A percentile compares a stretch with the other conserved stretches of the same genome.
Conservation (phyloP, 2,329 filamentous ascomycete species). For the Hymenoscyphus salicellus region DNA sequence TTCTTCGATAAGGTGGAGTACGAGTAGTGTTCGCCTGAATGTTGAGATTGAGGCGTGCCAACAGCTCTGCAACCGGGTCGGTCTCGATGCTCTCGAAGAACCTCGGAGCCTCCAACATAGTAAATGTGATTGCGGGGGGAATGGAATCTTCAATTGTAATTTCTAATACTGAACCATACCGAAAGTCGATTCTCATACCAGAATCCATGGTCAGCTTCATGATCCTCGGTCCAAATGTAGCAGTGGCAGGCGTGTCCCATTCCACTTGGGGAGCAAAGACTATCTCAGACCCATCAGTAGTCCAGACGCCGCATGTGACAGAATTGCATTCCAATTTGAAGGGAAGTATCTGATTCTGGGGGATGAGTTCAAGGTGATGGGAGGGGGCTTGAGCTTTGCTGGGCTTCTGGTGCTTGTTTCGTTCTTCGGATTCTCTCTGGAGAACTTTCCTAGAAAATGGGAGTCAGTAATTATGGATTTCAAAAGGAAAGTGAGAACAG, state of each 20-base stretch:
- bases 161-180: conserved; percentile 35
- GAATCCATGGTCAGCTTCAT: conserved; percentile 41
- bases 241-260: conserved; percentile 41
- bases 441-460: conserved; percentile 15
- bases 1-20: neutral
- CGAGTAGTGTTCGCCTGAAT: conserved; percentile 5
- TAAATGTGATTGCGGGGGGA: conserved; percentile 45
- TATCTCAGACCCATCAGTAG: conserved; percentile 38
- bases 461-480: no score
- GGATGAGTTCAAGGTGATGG: neutral
- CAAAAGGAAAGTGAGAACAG: no score
- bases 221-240: conserved; percentile 38
- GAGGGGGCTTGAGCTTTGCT: neutral
- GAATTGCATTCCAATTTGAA: conserved; percentile 35
- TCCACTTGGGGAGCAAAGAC: conserved; percentile 42
- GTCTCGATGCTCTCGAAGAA: conserved; percentile 42
- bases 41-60: conserved; percentile 13
- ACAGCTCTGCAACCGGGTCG: conserved; percentile 8
- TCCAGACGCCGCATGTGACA: conserved; percentile 45
- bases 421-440: conserved; percentile 25
- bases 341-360: conserved; percentile 19
- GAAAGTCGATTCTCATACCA: conserved; percentile 45
- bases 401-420: conserved; percentile 7
- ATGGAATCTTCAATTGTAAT: conserved; percentile 43
- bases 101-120: conserved; percentile 50